These are phyloP conservation scores for Kazachstania viticola DNA, from an alignment of 805 yeast genomes.

Conservation along the genomic window DNA sequence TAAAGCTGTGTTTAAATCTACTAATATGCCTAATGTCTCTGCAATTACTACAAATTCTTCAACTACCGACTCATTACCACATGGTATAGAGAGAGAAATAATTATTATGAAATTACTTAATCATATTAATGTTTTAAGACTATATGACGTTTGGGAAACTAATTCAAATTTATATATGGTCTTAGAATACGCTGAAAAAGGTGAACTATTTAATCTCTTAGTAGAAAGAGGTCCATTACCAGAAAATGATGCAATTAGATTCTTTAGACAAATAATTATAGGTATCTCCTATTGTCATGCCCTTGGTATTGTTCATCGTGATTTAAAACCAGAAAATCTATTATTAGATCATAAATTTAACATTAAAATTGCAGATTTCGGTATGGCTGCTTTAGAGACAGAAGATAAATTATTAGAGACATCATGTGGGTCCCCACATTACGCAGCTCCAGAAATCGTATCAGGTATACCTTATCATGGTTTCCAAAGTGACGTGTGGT, in stretches of 20 bases:
- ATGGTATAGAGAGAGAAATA: conserved; percentile 79
- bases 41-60: conserved; percentile 14
- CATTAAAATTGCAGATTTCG: conserved; percentile 95
- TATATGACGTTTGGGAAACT: conserved; percentile 83
- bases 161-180: conserved; percentile 75
- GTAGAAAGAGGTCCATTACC: conserved; percentile 81
- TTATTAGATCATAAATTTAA: conserved; percentile 71
- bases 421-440: conserved; percentile 96
- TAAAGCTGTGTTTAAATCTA: conserved; percentile 45
- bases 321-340: conserved; percentile 72
- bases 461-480: conserved; percentile 94
- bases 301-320: conserved; percentile 80
- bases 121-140: conserved; percentile 67
- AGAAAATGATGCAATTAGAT: conserved; percentile 81
- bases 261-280: conserved; percentile 74
- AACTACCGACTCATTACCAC: conserved; percentile 49
- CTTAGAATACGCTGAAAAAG: conserved; percentile 93
- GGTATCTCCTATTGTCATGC: conserved; percentile 81
- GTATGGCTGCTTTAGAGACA: conserved; percentile 95
- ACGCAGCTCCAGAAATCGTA: conserved; percentile 96
- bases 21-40: not conserved
- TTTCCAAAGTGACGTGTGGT: conserved; percentile 95
- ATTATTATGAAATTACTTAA: conserved; percentile 73
- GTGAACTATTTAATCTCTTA: conserved; percentile 86
- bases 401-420: conserved; percentile 77